Base-by-base conservation (phyloP, 371 early-diverging fungal species). In the Mucor piriformis region DNA sequence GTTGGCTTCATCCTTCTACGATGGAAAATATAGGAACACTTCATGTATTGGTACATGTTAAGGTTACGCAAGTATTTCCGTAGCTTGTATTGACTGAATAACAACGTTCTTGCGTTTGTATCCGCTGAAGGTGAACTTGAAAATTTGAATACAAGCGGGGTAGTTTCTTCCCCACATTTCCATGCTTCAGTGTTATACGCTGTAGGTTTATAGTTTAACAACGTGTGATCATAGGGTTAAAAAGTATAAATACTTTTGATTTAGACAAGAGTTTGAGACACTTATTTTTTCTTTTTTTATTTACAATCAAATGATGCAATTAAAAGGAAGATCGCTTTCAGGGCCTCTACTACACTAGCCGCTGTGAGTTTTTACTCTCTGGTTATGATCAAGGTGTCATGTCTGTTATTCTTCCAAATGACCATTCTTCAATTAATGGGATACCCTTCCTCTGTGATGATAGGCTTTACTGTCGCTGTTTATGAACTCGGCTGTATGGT, bases 351-450 rank as follows among this genome's bases (percentile, higher is more conserved):
- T 16, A 25, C 59, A n/a, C 46, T 74, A 18, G 75, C 72, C 7
- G 75, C 75, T 24, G 46, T 16, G 71, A 69, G 13, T 74, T 74
- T 44, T 51, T 74, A 40, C 57, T 74, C 7, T 74, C 71, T 52
- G 75, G 75, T 38, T 74, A 71, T 60, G 75, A 74, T 59, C 75
- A 74, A 71, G 72, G 72, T 56, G 75, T 71, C 16, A 72, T 72
- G 71, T 74, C 75, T 43, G 71, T 69, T 53, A 60, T 71, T 33
- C 56, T 72, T 16, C 58, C 69, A 7, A 72, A 71, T 43, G 47
- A 66, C 12, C 33, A 54, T 16, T 21, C 13, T 61, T 34, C 48
- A 50, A 25, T 48, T 60, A 21, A 71, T 74, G 75, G 67, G 67
- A 25, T 23, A 46, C 1, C 69, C 64, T n/a, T 46, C 42, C 16